Percentiles rank a stretch among this genome's conserved stretches.
phyloP scores from a whole-genome alignment of 805 yeast species.

The Candida oleophila region DNA sequence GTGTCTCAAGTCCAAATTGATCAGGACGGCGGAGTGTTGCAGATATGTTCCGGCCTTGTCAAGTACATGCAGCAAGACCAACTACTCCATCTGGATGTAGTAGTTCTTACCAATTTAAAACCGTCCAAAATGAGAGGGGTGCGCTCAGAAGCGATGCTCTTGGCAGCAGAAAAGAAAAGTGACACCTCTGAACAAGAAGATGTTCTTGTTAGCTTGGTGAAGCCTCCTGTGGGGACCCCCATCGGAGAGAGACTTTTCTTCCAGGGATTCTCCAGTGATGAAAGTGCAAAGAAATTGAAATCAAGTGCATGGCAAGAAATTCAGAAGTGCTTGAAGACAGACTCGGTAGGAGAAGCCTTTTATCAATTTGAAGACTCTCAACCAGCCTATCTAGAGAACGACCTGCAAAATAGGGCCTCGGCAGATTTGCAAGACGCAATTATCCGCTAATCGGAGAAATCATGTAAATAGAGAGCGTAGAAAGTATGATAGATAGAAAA shows the following conservation, averaged over 20 bases:
- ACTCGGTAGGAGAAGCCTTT: slow-evolving; percentile 27
- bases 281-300: slow-evolving; percentile 25
- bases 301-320: slow-evolving; percentile 34
- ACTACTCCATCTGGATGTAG: slow-evolving; percentile 43
- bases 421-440: slow-evolving; percentile 7
- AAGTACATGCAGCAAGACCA: slow-evolving; percentile 37
- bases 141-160: slow-evolving; percentile 60
- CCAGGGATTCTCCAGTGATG: slow-evolving; percentile 17
- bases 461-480: not conserved
- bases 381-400: slow-evolving; percentile 15
- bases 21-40: slow-evolving; percentile 19
- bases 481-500: not conserved
- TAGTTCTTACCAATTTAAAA: slow-evolving; percentile 57
- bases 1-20: slow-evolving; percentile 49
- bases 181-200: slow-evolving; percentile 8
- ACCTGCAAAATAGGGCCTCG: slow-evolving; percentile 4
- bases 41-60: slow-evolving; percentile 63
- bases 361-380: slow-evolving; percentile 19
- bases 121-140: slow-evolving; percentile 64
- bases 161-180: slow-evolving; percentile 49
- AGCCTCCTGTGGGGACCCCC: slow-evolving; percentile 38
- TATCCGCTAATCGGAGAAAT: slow-evolving; percentile 7
- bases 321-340: slow-evolving; percentile 26
- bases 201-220: slow-evolving; percentile 43
- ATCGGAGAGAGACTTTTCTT: slow-evolving; percentile 44